These are phyloP conservation scores for Anisodus tanguticus DNA, from an alignment of 257 asterid species.

Conservation along the genomic window DNA sequence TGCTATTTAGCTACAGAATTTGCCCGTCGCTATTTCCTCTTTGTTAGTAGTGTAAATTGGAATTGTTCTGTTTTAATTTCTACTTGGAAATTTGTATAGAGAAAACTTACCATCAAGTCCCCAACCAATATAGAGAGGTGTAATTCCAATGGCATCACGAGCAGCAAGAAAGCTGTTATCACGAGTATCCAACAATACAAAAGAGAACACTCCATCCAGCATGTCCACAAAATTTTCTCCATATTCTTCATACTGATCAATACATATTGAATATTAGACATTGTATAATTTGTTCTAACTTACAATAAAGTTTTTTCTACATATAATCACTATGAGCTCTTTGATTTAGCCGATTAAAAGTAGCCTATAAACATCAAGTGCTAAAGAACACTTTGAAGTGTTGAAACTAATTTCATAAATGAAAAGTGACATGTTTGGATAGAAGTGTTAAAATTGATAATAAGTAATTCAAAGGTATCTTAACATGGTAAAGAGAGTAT, in stretches of 20 bases:
- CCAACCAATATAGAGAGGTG: conserved; percentile 95
- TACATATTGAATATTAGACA: background rate
- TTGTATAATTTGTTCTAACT: background rate
- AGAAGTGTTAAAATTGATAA: conserved; percentile 37
- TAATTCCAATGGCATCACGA: conserved; percentile 95
- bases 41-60: background rate
- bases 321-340: background rate
- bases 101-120: conserved; percentile 80
- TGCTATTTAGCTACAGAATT: no score
- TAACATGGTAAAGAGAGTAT: no score
- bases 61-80: background rate
- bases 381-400: no score
- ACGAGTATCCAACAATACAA: conserved; percentile 84
- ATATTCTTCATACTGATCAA: conserved; percentile 79
- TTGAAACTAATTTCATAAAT: no score
- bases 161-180: conserved; percentile 89
- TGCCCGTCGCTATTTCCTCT: no score
- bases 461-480: no score
- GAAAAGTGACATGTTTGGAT: background rate
- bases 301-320: background rate
- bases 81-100: background rate
- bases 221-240: conserved; percentile 88
- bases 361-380: background rate
- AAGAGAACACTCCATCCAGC: conserved; percentile 97
- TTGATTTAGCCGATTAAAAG: background rate